Percentiles rank a stretch among this genome's conserved stretches.
phyloP scores from a whole-genome alignment of 495 filamentous ascomycete genomes.

The Symbiotaphrina buchneri region DNA sequence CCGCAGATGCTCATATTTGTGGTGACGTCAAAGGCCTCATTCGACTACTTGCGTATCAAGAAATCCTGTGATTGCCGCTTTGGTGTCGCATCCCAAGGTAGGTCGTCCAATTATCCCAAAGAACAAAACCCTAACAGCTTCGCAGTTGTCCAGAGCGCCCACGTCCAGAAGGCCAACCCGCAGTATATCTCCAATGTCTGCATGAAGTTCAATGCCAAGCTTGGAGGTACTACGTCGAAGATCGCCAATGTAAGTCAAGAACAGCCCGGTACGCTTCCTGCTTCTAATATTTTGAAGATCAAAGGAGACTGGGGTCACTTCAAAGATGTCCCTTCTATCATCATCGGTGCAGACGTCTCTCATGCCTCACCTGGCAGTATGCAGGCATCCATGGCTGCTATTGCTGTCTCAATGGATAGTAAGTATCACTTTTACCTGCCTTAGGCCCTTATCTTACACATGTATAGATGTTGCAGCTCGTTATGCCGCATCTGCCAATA shows the following conservation, averaged over 20 bases:
- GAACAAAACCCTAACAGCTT: too few relatives aligned
- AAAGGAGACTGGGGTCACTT: background rate
- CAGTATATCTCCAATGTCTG: slow-evolving; percentile 78
- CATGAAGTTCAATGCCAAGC: slow-evolving; percentile 91
- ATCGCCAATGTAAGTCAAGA: slow-evolving; percentile 12
- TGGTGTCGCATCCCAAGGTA: slow-evolving; percentile 46
- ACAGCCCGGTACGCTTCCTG: too few relatives aligned
- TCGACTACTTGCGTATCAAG: slow-evolving; percentile 60
- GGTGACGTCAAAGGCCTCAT: slow-evolving; percentile 37
- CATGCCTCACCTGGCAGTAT: slow-evolving; percentile 45
- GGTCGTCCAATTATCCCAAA: slow-evolving; percentile 1
- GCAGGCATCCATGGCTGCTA: slow-evolving; percentile 60
- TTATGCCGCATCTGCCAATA: slow-evolving; percentile 54
- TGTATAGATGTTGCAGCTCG: slow-evolving; percentile 17
- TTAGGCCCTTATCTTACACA: too few relatives aligned
- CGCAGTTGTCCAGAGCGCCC: slow-evolving; percentile 27
- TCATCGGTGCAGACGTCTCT: slow-evolving; percentile 79
- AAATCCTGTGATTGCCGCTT: slow-evolving; percentile 60
- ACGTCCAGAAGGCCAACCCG: slow-evolving; percentile 33
- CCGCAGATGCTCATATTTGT: slow-evolving; percentile 38
- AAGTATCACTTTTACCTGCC: too few relatives aligned
- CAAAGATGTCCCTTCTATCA: slow-evolving; percentile 28
- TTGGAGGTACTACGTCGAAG: slow-evolving; percentile 56
- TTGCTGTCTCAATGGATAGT: slow-evolving; percentile 60
- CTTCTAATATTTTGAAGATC: too few relatives aligned